Evolutionary conservation across 2,329 filamentous ascomycete species (phyloP).

Genomic region (Fusarium dlaminii): DNA sequence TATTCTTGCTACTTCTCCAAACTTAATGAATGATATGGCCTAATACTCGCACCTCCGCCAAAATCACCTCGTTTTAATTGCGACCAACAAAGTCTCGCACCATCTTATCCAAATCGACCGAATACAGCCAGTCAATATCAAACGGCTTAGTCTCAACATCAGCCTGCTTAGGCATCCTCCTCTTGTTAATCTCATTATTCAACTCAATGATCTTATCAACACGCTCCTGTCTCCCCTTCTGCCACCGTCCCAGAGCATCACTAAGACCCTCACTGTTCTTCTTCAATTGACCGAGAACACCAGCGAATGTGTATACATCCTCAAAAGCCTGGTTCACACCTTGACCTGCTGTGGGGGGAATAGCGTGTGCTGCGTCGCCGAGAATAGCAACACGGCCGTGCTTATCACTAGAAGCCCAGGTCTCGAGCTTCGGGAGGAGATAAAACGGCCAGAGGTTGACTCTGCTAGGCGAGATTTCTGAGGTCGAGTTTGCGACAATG

Average conservation of each 20-base stretch:
- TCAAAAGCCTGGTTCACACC: constrained; percentile 60
- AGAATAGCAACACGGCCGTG: constrained; percentile 54
- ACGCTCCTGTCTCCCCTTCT: constrained; percentile 57
- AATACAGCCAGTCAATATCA: constrained; percentile 57
- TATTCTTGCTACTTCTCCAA: too few species aligned
- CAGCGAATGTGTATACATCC: constrained; percentile 57
- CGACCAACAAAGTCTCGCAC: constrained; percentile 38
- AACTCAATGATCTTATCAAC: constrained; percentile 58
- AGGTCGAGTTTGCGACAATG: constrained; percentile 48
- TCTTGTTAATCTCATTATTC: constrained; percentile 58
- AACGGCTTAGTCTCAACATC: constrained; percentile 39
- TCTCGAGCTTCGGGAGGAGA: constrained; percentile 56
- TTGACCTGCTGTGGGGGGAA: constrained; percentile 58
- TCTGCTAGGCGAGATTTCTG: constrained; percentile 41
- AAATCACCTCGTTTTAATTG: background rate
- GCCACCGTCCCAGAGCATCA: constrained; percentile 50
- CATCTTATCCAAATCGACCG: constrained; percentile 49
- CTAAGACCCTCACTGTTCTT: constrained; percentile 37
- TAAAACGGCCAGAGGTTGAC: constrained; percentile 62
- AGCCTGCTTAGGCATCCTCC: constrained; percentile 53
- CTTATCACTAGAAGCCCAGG: constrained; percentile 51
- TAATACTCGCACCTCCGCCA: too few species aligned
- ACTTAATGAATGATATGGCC: too few species aligned
- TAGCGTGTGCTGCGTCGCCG: constrained; percentile 59
- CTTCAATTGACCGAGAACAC: constrained; percentile 46